These are phyloP conservation scores for Candida tetrigidarum DNA, from an alignment of 1,139 yeast genomes.

Conservation along the genomic window DNA sequence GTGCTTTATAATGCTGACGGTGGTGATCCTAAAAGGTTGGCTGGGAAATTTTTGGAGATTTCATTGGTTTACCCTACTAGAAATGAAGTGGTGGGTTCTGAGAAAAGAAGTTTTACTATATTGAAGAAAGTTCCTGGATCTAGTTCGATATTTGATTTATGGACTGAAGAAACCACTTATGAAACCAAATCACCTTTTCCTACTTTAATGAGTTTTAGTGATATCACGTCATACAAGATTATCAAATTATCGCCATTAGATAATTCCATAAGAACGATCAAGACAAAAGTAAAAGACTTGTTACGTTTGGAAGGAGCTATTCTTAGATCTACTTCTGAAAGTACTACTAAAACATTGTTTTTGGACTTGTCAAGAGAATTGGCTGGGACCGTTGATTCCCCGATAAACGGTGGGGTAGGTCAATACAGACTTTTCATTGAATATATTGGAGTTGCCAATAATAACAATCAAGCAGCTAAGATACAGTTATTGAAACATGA, in stretches of 20 bases:
- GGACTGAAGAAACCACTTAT: constrained; percentile 89
- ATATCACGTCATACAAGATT: constrained; percentile 55
- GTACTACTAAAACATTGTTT: constrained; percentile 55
- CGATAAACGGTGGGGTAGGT: constrained; percentile 92
- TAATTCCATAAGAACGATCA: constrained; percentile 74
- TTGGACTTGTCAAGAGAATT: constrained; percentile 76
- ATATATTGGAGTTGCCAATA: constrained; percentile 40
- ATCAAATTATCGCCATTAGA: constrained; percentile 78
- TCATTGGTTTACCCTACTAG: constrained; percentile 77
- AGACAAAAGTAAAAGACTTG: constrained; percentile 72
- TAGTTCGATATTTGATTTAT: constrained; percentile 71
- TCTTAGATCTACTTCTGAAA: constrained; percentile 58
- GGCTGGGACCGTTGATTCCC: constrained; percentile 90
- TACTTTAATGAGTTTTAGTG: constrained; percentile 84
- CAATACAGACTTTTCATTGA: constrained; percentile 75
- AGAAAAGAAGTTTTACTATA: constrained; percentile 70
- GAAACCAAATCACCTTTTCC: constrained; percentile 83
- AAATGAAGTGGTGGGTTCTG: constrained; percentile 71
- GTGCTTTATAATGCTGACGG: constrained; percentile 68
- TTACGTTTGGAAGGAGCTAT: constrained; percentile 69
- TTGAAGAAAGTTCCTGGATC: constrained; percentile 78
- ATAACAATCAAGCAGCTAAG: constrained; percentile 49
- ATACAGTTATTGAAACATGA: constrained; percentile 58
- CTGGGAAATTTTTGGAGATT: constrained; percentile 78
- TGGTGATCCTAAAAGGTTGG: constrained; percentile 52